These are phyloP conservation scores for Epichloe sylvatica DNA, from an alignment of 2,329 filamentous ascomycete genomes.

Conservation along the genomic window DNA sequence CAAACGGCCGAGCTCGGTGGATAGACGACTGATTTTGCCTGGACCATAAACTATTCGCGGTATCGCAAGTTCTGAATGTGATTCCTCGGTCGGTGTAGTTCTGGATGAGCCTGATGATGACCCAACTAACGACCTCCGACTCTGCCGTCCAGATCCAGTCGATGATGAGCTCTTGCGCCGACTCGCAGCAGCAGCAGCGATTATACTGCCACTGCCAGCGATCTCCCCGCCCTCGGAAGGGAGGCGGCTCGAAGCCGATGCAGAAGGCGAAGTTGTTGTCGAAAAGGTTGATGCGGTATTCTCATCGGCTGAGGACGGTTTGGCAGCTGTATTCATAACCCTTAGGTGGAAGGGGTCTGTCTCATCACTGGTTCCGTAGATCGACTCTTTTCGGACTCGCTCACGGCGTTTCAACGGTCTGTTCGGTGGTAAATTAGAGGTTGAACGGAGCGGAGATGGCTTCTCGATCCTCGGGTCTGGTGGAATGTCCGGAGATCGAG, in stretches of 20 bases:
- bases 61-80: slow-evolving; percentile 5
- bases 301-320: neutral
- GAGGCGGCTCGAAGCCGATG: neutral
- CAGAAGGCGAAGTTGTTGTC: neutral
- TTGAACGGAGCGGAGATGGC: slow-evolving; percentile 6
- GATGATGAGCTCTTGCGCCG: slow-evolving; percentile 1
- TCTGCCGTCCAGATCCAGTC: slow-evolving; percentile 1
- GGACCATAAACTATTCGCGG: slow-evolving; percentile 23
- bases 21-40: slow-evolving; percentile 18
- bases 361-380: neutral
- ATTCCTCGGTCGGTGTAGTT: slow-evolving; percentile 2
- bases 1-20: slow-evolving; percentile 20
- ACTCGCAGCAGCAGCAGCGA: neutral
- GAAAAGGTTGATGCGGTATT: neutral
- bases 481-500: slow-evolving; percentile 7
- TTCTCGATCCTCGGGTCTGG: slow-evolving; percentile 7
- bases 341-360: neutral
- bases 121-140: neutral
- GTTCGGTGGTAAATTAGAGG: slow-evolving; percentile 6
- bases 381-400: neutral
- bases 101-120: slow-evolving; percentile 2
- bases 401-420: slow-evolving; percentile 5
- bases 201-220: slow-evolving; percentile 1
- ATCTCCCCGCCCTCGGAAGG: neutral
- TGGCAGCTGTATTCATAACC: slow-evolving; percentile 4